A percentile compares a stretch with the other conserved stretches of the same genome.
phyloP scores from a whole-genome alignment of 805 yeast genomes.

The Kuraishia floccosa region DNA sequence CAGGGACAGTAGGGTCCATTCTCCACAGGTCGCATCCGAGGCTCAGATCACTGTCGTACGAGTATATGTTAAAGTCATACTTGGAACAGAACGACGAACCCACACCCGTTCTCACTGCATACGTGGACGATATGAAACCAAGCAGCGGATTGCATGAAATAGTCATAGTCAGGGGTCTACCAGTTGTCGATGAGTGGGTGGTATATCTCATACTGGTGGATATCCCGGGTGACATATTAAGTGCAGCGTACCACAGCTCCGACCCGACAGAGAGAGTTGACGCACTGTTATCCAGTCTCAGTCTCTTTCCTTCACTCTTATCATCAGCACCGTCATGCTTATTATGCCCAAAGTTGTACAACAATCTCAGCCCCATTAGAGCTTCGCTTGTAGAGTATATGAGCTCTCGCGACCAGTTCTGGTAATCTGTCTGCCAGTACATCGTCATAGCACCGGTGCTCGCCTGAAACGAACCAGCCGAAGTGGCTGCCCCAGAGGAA shows the following conservation, averaged over 20 bases:
- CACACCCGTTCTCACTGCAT: conserved; percentile 70
- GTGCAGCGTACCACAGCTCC: conserved; percentile 82
- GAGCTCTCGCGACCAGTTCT: conserved; percentile 57
- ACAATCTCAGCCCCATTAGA: conserved; percentile 66
- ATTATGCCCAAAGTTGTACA: conserved; percentile 47
- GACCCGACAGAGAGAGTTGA: conserved; percentile 69
- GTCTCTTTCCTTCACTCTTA: conserved; percentile 3
- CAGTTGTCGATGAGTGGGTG: conserved; percentile 76
- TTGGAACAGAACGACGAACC: conserved; percentile 71
- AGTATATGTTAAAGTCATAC: conserved; percentile 83
- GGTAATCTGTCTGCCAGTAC: conserved; percentile 60
- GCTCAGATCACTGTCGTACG: conserved; percentile 79
- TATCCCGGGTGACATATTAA: conserved; percentile 79
- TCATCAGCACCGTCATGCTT: conserved; percentile 3
- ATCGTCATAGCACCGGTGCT: conserved; percentile 42
- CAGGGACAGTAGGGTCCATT: background rate
- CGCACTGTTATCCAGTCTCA: conserved; percentile 14
- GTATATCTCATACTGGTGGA: conserved; percentile 80
- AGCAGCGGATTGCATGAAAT: conserved; percentile 78
- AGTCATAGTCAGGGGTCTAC: conserved; percentile 84
- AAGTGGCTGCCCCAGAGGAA: too few relatives aligned
- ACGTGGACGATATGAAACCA: conserved; percentile 83
- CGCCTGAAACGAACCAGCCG: conserved; percentile 13
- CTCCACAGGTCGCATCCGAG: conserved; percentile 83
- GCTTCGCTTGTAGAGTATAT: conserved; percentile 79